Evolutionary conservation across 192 early-diverging fungal genomes (phyloP).

Genomic region (Chytriomyces sp.): DNA sequence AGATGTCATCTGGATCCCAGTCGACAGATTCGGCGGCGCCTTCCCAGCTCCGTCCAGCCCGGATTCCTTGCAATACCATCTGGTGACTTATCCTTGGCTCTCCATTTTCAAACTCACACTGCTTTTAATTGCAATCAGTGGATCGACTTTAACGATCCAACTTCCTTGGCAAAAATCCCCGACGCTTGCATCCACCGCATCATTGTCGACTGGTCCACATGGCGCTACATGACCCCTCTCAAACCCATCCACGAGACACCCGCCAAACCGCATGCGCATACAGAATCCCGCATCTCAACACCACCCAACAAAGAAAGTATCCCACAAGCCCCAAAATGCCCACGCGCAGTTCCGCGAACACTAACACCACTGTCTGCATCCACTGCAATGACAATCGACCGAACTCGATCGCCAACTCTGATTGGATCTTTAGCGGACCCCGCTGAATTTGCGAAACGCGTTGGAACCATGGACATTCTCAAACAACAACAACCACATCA

Average conservation of each 20-base stretch:
- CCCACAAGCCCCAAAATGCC: too few relatives aligned
- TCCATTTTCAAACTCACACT: too few relatives aligned
- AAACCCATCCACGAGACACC: neutral
- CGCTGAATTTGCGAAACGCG: too few relatives aligned
- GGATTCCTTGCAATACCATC: slow-evolving; percentile 6
- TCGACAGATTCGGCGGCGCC: slow-evolving; percentile 47
- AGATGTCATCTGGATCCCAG: slow-evolving; percentile 8
- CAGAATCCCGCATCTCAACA: too few relatives aligned
- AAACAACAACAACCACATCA: neutral
- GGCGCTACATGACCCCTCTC: slow-evolving; percentile 43
- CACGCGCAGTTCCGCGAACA: too few relatives aligned
- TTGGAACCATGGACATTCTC: too few relatives aligned
- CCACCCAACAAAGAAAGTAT: too few relatives aligned
- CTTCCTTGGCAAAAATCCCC: slow-evolving; percentile 30
- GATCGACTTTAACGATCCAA: slow-evolving; percentile 39
- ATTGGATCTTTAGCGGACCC: neutral
- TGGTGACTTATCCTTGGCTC: slow-evolving; percentile 22
- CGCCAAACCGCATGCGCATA: neutral
- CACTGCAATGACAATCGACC: neutral
- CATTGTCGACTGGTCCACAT: slow-evolving; percentile 45
- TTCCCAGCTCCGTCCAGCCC: slow-evolving; percentile 19
- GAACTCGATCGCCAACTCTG: neutral
- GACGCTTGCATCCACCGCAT: slow-evolving; percentile 13
- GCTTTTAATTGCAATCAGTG: neutral
- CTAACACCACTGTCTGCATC: too few relatives aligned